phyloP scores from a whole-genome alignment of 2,329 filamentous ascomycete species.

The Cladosporium velox region DNA sequence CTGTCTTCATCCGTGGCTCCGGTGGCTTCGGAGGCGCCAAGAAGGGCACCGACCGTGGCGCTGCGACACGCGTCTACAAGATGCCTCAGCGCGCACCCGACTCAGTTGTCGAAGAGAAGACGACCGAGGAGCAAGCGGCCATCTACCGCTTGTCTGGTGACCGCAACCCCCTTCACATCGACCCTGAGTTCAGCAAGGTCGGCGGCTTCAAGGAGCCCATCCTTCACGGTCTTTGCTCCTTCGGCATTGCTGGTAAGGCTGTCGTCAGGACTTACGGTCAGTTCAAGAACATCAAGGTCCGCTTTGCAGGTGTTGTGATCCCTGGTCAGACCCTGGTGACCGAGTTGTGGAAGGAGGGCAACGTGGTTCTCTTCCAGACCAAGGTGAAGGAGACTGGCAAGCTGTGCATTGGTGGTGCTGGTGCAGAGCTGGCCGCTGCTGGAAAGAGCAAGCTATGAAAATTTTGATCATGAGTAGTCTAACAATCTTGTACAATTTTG shows the following conservation, averaged over 20 bases:
- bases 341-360: constrained; percentile 91
- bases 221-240: constrained; percentile 93
- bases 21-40: constrained; percentile 86
- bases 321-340: constrained; percentile 88
- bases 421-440: constrained; percentile 67
- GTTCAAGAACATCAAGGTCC: constrained; percentile 89
- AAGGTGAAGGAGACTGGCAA: constrained; percentile 93
- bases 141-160: constrained; percentile 93
- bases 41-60: constrained; percentile 76
- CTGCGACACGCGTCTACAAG: constrained; percentile 75
- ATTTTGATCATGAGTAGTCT: background rate
- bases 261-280: constrained; percentile 80
- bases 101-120: constrained; percentile 79
- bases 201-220: constrained; percentile 95
- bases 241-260: constrained; percentile 88
- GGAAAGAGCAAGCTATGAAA: constrained; percentile 52
- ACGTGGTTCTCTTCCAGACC: constrained; percentile 78
- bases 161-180: constrained; percentile 94
- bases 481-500: constrained; percentile 3
- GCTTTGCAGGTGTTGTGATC: constrained; percentile 82
- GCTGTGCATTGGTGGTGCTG: constrained; percentile 78
- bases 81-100: constrained; percentile 78
- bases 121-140: constrained; percentile 86
- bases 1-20: constrained; percentile 86
- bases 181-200: constrained; percentile 90